A percentile compares a stretch with the other conserved stretches of the same genome.
Evolutionary conservation across 225 moss, liverwort and hornwort genomes (phyloP).

Genomic region (Physcomitrellopsis africana): DNA sequence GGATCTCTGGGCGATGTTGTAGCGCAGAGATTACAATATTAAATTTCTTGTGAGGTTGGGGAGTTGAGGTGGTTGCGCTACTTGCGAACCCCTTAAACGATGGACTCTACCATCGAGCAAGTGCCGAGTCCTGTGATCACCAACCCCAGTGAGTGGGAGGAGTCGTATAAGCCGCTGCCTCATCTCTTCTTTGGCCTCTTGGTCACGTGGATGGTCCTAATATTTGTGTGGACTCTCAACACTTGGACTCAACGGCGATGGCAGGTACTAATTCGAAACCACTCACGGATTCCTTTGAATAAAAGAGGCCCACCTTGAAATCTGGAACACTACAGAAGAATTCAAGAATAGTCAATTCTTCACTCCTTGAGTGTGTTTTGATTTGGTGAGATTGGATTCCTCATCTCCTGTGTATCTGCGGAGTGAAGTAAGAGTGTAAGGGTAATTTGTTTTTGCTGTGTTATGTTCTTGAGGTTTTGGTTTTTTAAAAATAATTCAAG

Average conservation of each 20-base stretch:
- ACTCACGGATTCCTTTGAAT: background rate
- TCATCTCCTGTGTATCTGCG: background rate
- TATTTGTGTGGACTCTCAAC: slow-evolving; percentile 59
- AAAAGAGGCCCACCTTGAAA: background rate
- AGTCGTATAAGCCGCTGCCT: slow-evolving; percentile 59
- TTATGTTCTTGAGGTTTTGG: background rate
- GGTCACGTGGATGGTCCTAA: slow-evolving; percentile 56
- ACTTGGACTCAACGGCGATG: slow-evolving; percentile 78
- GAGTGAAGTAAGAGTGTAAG: no score
- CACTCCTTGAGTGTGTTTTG: background rate
- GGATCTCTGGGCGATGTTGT: slow-evolving; percentile 3
- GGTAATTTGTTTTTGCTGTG: no score
- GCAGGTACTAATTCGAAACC: slow-evolving; percentile 50
- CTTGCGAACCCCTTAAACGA: background rate
- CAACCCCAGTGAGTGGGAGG: slow-evolving; percentile 57
- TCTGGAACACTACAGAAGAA: background rate
- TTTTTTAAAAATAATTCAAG: no score
- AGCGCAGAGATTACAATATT: slow-evolving; percentile 2
- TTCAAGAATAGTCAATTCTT: background rate
- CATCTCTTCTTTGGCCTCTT: slow-evolving; percentile 61
- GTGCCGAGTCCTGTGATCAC: slow-evolving; percentile 42
- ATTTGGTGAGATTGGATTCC: background rate
- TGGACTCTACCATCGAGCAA: slow-evolving; percentile 51
- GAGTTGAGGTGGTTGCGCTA: background rate
- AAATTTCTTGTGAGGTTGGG: background rate